Conservation (phyloP, 257 asterid genomes). For the Verbena officinalis region DNA sequence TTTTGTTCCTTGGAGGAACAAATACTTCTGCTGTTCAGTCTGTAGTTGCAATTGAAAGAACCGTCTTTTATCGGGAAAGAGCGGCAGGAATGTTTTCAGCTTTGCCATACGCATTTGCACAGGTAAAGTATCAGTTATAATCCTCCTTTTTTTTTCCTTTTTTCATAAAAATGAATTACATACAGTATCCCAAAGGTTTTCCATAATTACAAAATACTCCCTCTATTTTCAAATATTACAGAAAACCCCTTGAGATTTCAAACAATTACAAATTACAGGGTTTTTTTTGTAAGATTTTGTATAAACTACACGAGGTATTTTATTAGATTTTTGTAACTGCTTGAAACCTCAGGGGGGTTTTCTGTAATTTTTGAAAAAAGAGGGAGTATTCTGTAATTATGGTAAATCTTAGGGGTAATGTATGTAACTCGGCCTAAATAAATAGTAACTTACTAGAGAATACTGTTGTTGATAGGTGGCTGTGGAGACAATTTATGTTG, state of each 20-base stretch:
- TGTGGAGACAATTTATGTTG: constrained; percentile 59
- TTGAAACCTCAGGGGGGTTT: no score
- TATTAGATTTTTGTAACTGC: no score
- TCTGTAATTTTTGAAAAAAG: no score
- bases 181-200: no score
- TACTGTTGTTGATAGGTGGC: constrained; percentile 52
- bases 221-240: no score
- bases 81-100: constrained; percentile 88
- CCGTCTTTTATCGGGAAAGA: constrained; percentile 83
- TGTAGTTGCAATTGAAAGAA: constrained; percentile 77
- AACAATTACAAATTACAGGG: no score
- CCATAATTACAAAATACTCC: not conserved
- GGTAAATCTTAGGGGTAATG: not conserved
- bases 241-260: no score
- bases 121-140: constrained; percentile 26
- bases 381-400: no score
- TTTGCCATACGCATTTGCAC: constrained; percentile 81
- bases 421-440: not conserved
- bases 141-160: not conserved
- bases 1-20: constrained; percentile 85
- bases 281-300: no score
- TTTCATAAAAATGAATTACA: not conserved
- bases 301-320: no score
- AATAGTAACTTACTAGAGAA: not conserved
- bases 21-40: constrained; percentile 75